A percentile compares a stretch with the other conserved stretches of the same genome.
Conservation (phyloP, 441 rosid species). For the Kokia cookei region DNA sequence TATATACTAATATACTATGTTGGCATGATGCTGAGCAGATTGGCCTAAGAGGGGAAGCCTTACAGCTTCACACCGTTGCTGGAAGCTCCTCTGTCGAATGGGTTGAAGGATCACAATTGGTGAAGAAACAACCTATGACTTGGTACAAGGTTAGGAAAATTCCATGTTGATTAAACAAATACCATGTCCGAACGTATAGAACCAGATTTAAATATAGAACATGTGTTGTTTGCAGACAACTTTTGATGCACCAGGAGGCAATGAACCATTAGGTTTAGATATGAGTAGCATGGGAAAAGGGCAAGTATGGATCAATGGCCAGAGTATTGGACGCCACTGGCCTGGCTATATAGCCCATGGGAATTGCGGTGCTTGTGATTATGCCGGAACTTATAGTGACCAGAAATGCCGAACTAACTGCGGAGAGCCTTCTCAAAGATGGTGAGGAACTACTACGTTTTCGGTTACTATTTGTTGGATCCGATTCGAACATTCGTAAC, state of each 20-base stretch:
- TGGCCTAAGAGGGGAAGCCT: slow-evolving; percentile 54
- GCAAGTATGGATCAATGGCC: slow-evolving; percentile 59
- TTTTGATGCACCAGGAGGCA: slow-evolving; percentile 43
- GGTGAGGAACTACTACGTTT: slow-evolving; percentile 27
- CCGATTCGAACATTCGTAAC: not conserved
- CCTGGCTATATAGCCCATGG: slow-evolving; percentile 49
- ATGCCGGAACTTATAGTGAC: slow-evolving; percentile 46
- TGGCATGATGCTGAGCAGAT: slow-evolving; percentile 27
- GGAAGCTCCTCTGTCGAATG: slow-evolving; percentile 56
- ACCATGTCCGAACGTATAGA: not conserved
- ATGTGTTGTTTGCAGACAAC: slow-evolving; percentile 28
- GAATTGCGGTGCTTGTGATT: slow-evolving; percentile 39
- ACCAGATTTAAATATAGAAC: not conserved
- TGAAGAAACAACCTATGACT: slow-evolving; percentile 43
- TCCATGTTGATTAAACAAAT: not conserved
- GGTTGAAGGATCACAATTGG: slow-evolving; percentile 43
- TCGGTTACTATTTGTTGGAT: not conserved
- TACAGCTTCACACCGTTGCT: slow-evolving; percentile 32
- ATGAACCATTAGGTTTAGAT: slow-evolving; percentile 54
- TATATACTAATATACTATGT: not conserved
- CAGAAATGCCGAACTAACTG: slow-evolving; percentile 51
- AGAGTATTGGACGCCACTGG: slow-evolving; percentile 66
- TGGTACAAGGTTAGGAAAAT: slow-evolving; percentile 63
- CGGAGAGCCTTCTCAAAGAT: slow-evolving; percentile 63
- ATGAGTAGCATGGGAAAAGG: slow-evolving; percentile 77